A percentile compares a stretch with the other conserved stretches of the same genome.
Conservation (phyloP, 2,329 filamentous ascomycete genomes). For the Mycosphaerella sp. region DNA sequence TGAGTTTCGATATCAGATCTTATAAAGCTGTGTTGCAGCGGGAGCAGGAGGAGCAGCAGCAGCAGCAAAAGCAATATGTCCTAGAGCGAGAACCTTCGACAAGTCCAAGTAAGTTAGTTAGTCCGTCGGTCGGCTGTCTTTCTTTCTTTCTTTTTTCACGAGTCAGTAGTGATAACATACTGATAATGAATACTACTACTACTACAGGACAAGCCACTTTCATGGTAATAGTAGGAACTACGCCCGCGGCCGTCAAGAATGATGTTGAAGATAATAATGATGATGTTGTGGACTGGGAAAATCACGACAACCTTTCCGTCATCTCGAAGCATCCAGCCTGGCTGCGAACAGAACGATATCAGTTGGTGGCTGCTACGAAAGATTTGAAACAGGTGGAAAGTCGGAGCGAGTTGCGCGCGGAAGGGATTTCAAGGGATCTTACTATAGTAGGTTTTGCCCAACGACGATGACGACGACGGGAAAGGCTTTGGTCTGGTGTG, state of each 20-base stretch:
- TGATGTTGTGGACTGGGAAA: constrained; percentile 18
- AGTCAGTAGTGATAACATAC: no score
- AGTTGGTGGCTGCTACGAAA: no score
- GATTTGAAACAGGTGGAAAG: constrained; percentile 3
- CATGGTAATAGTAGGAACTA: constrained; percentile 14
- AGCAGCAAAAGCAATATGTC: no score
- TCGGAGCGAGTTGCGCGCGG: neutral
- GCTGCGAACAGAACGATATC: constrained; percentile 15
- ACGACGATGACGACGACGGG: no score
- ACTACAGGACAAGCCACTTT: constrained; percentile 11
- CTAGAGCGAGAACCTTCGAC: constrained; percentile 1
- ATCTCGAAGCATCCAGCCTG: constrained; percentile 10
- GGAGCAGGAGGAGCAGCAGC: no score
- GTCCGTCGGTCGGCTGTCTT: no score
- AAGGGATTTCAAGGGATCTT: constrained; percentile 7
- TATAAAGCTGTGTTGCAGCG: constrained; percentile 13
- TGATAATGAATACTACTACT: no score
- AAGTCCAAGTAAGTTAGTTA: neutral
- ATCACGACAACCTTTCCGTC: constrained; percentile 16
- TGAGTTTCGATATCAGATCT: constrained; percentile 15
- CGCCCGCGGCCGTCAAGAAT: neutral
- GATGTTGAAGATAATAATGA: no score
- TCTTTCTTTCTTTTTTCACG: neutral
- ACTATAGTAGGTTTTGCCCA: constrained; percentile 13
- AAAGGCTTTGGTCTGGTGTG: no score